phyloP scores from a whole-genome alignment of 2,329 filamentous ascomycete genomes.

The Epichloe sylvatica region DNA sequence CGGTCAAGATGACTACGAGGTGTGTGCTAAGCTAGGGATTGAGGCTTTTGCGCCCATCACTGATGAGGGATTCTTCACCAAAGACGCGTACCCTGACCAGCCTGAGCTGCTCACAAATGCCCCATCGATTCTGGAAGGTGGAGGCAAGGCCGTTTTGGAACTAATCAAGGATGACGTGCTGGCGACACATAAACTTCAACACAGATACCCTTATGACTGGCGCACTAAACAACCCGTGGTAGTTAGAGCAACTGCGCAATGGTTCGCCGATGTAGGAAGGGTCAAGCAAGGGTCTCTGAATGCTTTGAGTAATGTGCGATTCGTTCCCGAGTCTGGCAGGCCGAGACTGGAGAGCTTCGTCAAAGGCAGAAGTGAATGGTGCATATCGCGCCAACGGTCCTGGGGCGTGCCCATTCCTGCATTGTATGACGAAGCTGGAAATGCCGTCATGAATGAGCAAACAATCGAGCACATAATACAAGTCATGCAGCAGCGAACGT shows the following conservation, averaged over 20 bases:
- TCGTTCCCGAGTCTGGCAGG: slow-evolving; percentile 63
- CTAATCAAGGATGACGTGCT: slow-evolving; percentile 55
- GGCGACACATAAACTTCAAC: slow-evolving; percentile 54
- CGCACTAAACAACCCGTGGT: slow-evolving; percentile 87
- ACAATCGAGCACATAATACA: slow-evolving; percentile 75
- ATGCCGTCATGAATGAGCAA: slow-evolving; percentile 64
- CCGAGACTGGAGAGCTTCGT: slow-evolving; percentile 74
- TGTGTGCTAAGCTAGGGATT: slow-evolving; percentile 58
- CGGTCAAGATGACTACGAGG: slow-evolving; percentile 90
- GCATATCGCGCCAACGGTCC: slow-evolving; percentile 85
- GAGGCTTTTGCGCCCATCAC: slow-evolving; percentile 71
- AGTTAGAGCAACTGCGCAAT: slow-evolving; percentile 83
- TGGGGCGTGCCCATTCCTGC: slow-evolving; percentile 97
- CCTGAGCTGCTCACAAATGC: slow-evolving; percentile 51
- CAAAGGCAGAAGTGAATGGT: slow-evolving; percentile 85
- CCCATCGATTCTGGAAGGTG: slow-evolving; percentile 56
- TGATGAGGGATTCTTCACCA: slow-evolving; percentile 66
- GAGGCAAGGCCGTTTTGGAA: slow-evolving; percentile 54
- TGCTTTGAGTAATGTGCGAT: slow-evolving; percentile 57
- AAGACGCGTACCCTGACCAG: slow-evolving; percentile 59
- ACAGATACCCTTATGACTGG: slow-evolving; percentile 99
- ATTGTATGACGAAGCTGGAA: slow-evolving; percentile 58
- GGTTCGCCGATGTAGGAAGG: slow-evolving; percentile 83
- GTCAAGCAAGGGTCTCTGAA: slow-evolving; percentile 64
- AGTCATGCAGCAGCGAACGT: slow-evolving; percentile 61